These are phyloP conservation scores for Geum urbanum DNA, from an alignment of 306 rosid genomes.

Conservation along the genomic window DNA sequence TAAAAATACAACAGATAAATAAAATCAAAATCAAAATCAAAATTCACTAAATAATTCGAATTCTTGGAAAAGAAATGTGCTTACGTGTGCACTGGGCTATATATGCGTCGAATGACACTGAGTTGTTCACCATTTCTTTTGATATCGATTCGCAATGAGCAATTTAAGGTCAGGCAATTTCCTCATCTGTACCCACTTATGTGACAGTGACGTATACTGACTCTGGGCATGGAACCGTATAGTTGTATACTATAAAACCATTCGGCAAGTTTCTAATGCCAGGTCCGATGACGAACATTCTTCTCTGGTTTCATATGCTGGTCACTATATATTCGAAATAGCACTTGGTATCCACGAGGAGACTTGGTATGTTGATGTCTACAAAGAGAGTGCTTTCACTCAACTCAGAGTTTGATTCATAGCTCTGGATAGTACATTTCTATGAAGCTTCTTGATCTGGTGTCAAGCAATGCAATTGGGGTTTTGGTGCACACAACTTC, in stretches of 20 bases:
- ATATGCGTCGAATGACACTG: neutral
- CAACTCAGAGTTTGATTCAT: neutral
- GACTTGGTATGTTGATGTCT: neutral
- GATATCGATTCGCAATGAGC: no score
- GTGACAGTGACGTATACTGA: no score
- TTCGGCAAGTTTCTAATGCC: neutral
- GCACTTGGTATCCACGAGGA: neutral
- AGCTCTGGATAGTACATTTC: neutral
- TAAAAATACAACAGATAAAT: neutral
- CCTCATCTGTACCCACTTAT: no score
- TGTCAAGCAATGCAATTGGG: neutral
- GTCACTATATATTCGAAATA: neutral
- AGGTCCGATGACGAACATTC: neutral
- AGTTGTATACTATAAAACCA: no score
- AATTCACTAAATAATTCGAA: neutral
- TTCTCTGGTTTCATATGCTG: neutral
- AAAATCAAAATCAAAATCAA: neutral
- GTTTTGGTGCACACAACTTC: neutral
- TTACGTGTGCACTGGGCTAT: neutral
- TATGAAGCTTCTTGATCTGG: neutral
- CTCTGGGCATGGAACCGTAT: no score
- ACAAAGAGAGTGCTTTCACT: neutral
- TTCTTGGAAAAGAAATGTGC: neutral
- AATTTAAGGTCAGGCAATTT: no score
- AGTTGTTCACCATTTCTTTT: neutral